Base-by-base conservation (phyloP, 1,284 basidiomycete species). In the Trametes pubescens region DNA sequence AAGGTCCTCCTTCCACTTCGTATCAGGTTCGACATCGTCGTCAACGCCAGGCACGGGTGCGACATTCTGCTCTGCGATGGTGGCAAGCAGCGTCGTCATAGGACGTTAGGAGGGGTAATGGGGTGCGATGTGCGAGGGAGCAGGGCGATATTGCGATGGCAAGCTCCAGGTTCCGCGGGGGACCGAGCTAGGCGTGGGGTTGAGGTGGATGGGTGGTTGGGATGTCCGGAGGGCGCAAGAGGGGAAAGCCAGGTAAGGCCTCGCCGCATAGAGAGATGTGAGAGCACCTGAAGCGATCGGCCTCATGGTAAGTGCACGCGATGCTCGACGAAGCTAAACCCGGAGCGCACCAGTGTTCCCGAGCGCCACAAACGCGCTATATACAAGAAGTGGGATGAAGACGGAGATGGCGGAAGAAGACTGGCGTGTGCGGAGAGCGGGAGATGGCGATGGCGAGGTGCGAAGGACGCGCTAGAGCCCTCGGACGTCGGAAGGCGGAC, bases 1-100 rank as follows among this genome's bases (percentile, higher is more conserved):
- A 64, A 85, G 75, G 1, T 68, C 64, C 26, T 66, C 71, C 71
- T 86, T 87, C 86, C 86, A 87, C 61, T 78, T 74, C 7, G 82
- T 79, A 73, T 86, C 82, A 4, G 84, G 84, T 68, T 87, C 66
- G 37, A 65, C 59, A 21, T 68, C 66, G 21, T 58, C 56, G 38
- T 68, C 86, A 59, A 81, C 69, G 73, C 84, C 81, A 57, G 73
- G 64, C 55, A 65, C 47, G 62, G 63, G 49, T 52, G 55, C 60
- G 32, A 57, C 60, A 63, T 69, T 68, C 49, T 65, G 66, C 51
- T 67, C 69, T 34, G 59, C 62, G 62, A 66, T 68, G 38, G 66
- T 57, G 0, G 68, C 69, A 57, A 65, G 64, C 66, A 65, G 74
- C 2, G 52, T 72, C 57, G 61, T 69, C 70, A 67, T 74, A 63